These are phyloP conservation scores for Radiomyces spectabilis DNA, from an alignment of 192 early-diverging fungal species.

Conservation along the genomic window DNA sequence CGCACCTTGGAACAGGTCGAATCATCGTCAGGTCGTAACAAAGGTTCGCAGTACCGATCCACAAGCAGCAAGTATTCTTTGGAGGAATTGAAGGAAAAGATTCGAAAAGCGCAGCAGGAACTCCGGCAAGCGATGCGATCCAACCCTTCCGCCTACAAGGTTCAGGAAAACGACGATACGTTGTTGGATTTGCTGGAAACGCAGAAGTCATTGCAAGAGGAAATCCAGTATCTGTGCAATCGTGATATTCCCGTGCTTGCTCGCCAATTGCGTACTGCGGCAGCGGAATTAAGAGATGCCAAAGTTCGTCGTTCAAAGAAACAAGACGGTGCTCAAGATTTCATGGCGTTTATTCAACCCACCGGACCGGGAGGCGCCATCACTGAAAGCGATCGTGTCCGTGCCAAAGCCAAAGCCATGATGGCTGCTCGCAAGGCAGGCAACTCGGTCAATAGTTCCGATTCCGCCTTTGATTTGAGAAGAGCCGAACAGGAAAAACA, in stretches of 20 bases:
- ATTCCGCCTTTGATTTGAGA: slow-evolving; percentile 11
- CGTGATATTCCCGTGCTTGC: slow-evolving; percentile 36
- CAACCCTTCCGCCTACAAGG: neutral
- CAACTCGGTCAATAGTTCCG: slow-evolving; percentile 23
- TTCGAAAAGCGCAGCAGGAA: slow-evolving; percentile 32
- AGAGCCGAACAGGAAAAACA: slow-evolving; percentile 43
- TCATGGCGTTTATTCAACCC: slow-evolving; percentile 25
- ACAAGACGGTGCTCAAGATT: slow-evolving; percentile 21
- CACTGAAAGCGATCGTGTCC: slow-evolving; percentile 44
- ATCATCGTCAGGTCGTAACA: neutral
- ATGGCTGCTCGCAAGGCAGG: slow-evolving; percentile 42
- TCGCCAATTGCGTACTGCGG: slow-evolving; percentile 31
- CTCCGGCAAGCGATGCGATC: neutral
- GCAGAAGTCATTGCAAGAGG: slow-evolving; percentile 19
- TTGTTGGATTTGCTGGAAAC: slow-evolving; percentile 16
- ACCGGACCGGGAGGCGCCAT: slow-evolving; percentile 46
- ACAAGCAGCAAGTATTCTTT: slow-evolving; percentile 14
- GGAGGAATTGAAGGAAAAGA: slow-evolving; percentile 37
- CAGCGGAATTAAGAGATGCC: slow-evolving; percentile 30
- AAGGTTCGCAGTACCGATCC: no score
- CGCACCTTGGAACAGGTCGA: neutral
- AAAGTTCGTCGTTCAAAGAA: slow-evolving; percentile 33
- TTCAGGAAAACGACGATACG: slow-evolving; percentile 6
- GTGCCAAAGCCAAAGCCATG: slow-evolving; percentile 47
- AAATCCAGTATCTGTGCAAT: slow-evolving; percentile 34